These are phyloP conservation scores for Cucurbita ficifolia DNA, from an alignment of 306 rosid species.

Conservation along the genomic window DNA sequence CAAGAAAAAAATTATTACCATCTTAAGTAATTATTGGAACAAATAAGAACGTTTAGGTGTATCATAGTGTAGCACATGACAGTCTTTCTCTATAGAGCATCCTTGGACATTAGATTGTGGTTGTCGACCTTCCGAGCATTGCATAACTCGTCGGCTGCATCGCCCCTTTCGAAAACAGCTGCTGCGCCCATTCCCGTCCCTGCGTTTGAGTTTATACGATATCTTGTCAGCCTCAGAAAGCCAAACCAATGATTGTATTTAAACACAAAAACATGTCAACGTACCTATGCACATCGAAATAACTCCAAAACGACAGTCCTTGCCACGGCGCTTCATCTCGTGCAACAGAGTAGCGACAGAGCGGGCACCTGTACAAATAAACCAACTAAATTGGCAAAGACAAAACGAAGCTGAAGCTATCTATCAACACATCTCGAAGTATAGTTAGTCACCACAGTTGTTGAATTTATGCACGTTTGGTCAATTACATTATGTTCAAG, in stretches of 20 bases:
- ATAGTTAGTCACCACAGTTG: neutral
- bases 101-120: slow-evolving; percentile 36
- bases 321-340: slow-evolving; percentile 88
- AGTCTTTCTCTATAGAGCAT: slow-evolving; percentile 39
- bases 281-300: slow-evolving; percentile 95
- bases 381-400: neutral
- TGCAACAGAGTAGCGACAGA: slow-evolving; percentile 73
- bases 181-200: slow-evolving; percentile 99
- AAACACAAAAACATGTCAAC: neutral
- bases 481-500: neutral
- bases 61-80: neutral
- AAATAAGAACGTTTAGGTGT: neutral
- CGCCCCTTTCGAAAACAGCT: slow-evolving; percentile 89
- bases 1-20: neutral
- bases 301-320: slow-evolving; percentile 86
- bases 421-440: neutral
- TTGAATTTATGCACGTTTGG: neutral
- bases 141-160: slow-evolving; percentile 51
- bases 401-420: neutral
- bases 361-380: slow-evolving; percentile 52
- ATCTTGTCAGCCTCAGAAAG: neutral
- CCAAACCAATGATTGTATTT: neutral
- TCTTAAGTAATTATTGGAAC: neutral
- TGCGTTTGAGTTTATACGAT: slow-evolving; percentile 10
- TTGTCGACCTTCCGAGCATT: slow-evolving; percentile 43